phyloP scores from a whole-genome alignment of 108 stramenopile genomes.

The Pseudonitzschia multistriata region DNA sequence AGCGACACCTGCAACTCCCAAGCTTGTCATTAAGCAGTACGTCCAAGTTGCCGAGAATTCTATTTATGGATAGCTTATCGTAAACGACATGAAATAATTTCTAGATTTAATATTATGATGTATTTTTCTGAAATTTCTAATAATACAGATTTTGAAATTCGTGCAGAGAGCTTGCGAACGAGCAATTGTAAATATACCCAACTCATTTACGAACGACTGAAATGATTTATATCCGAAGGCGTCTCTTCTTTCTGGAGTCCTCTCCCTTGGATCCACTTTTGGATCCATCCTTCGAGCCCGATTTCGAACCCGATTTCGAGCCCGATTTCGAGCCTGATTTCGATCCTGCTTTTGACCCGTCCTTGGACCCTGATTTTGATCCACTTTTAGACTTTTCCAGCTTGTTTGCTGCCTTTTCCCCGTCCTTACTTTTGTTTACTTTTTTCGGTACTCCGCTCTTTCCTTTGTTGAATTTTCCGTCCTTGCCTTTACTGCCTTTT shows the following conservation, averaged over 20 bases:
- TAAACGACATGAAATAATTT: no score
- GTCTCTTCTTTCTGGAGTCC: not conserved
- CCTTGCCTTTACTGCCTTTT: constrained; percentile 8
- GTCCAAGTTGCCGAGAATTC: no score
- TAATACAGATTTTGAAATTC: no score
- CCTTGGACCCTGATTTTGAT: constrained; percentile 9
- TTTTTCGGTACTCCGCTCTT: not conserved
- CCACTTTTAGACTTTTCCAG: not conserved
- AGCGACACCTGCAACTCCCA: no score
- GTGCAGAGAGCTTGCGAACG: not conserved
- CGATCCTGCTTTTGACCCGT: not conserved
- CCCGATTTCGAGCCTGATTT: not conserved
- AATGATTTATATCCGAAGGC: constrained; percentile 2
- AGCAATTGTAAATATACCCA: not conserved
- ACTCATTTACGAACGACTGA: not conserved
- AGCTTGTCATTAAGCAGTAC: no score
- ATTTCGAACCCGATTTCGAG: not conserved
- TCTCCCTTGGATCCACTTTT: constrained; percentile 4
- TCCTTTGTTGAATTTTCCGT: not conserved
- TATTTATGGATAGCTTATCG: no score
- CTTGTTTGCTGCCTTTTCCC: not conserved
- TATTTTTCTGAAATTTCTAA: no score
- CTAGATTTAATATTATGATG: no score
- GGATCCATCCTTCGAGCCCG: not conserved
- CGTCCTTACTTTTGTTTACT: not conserved